Evolutionary conservation across 495 filamentous ascomycete genomes (phyloP).

Genomic region (Chaetomium fimeti): DNA sequence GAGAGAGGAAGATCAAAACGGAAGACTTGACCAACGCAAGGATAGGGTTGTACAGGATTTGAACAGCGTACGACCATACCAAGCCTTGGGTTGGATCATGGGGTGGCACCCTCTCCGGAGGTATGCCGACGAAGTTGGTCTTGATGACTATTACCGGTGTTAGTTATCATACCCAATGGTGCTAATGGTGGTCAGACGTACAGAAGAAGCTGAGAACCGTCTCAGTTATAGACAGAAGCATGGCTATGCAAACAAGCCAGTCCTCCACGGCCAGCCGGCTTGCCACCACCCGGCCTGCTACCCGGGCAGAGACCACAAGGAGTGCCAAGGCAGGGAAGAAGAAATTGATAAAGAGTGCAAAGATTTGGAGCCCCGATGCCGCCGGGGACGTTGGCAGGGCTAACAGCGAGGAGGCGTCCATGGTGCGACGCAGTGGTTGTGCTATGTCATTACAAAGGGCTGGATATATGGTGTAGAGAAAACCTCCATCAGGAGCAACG

Average conservation of each 20-base stretch:
- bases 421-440: conserved; percentile 25
- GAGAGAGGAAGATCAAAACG: conserved; percentile 58
- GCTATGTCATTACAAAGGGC: conserved; percentile 34
- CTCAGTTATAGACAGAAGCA: conserved; percentile 47
- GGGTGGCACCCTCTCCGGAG: conserved; percentile 46
- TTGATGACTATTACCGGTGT: conserved; percentile 46
- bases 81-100: conserved; percentile 42
- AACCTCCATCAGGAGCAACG: conserved; percentile 25
- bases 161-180: conserved; percentile 1
- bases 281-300: conserved; percentile 43
- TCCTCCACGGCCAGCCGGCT: conserved; percentile 46
- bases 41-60: conserved; percentile 64
- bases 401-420: conserved; percentile 31
- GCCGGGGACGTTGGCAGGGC: conserved; percentile 24
- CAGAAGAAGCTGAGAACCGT: conserved; percentile 48
- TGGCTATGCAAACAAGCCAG: conserved; percentile 46
- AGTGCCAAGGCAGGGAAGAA: conserved; percentile 50
- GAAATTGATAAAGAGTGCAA: conserved; percentile 48
- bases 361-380: conserved; percentile 39
- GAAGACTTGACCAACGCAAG: conserved; percentile 59
- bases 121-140: conserved; percentile 53
- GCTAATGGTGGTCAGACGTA: conserved; percentile 24
- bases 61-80: conserved; percentile 54
- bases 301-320: conserved; percentile 43
- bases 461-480: conserved; percentile 21